phyloP scores from a whole-genome alignment of 1,284 basidiomycete species.

The Blastosporella zonata region DNA sequence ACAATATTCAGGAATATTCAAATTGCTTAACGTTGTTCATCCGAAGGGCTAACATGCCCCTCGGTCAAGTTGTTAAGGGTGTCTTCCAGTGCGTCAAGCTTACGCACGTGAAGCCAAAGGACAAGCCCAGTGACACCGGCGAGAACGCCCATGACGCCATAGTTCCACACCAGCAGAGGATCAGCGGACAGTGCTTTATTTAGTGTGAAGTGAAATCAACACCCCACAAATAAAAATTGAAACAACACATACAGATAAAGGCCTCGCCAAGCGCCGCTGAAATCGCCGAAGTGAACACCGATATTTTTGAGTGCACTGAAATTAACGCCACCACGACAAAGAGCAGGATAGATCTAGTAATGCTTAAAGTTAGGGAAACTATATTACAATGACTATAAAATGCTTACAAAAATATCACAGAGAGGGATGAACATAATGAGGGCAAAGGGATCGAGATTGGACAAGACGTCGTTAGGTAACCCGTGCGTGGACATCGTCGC shows the following conservation, averaged over 20 bases:
- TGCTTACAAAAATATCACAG: conserved; percentile 53
- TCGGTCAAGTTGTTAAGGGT: conserved; percentile 47
- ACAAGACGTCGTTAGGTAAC: conserved; percentile 78
- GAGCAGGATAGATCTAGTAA: conserved; percentile 66
- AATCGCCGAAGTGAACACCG: conserved; percentile 65
- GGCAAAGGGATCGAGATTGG: conserved; percentile 77
- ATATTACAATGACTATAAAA: not conserved
- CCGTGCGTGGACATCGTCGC: conserved; percentile 72
- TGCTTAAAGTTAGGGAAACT: not conserved
- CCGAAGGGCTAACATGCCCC: conserved; percentile 32
- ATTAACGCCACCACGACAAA: conserved; percentile 62
- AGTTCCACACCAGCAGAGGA: conserved; percentile 56
- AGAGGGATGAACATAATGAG: conserved; percentile 76
- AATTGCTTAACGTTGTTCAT: not conserved
- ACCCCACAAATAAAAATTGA: not conserved
- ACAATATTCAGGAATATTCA: not conserved
- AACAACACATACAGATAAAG: conserved; percentile 54
- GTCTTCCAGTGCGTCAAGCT: conserved; percentile 65
- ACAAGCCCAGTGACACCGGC: conserved; percentile 37
- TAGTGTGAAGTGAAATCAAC: not conserved
- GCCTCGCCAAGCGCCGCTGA: conserved; percentile 67
- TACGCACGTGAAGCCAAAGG: conserved; percentile 64
- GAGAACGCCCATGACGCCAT: conserved; percentile 42
- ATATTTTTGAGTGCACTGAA: conserved; percentile 78
- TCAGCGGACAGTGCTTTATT: conserved; percentile 44